Evolutionary conservation across 2,329 filamentous ascomycete species (phyloP).

Genomic region (Cryphonectria naterciae): DNA sequence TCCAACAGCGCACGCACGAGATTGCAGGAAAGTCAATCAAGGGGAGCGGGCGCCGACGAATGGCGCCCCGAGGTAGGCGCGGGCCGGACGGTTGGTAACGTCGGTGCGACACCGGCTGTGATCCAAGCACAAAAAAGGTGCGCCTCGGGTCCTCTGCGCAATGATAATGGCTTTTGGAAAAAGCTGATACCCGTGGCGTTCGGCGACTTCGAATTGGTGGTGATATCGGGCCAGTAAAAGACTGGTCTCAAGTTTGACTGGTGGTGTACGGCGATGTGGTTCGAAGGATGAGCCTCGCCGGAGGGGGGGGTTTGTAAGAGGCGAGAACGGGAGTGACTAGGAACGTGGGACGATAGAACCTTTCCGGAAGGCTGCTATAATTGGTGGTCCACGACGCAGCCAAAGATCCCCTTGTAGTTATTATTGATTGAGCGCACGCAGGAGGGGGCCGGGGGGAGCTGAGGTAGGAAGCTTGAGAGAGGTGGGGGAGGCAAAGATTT

Average conservation of each 20-base stretch:
- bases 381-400: neutral
- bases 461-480: neutral
- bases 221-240: neutral
- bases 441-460: neutral
- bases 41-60: neutral
- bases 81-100: neutral
- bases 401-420: neutral
- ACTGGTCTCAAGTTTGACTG: neutral
- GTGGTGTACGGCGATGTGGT: constrained; percentile 10
- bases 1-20: neutral
- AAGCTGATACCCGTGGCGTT: neutral
- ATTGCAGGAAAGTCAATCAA: constrained; percentile 10
- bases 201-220: neutral
- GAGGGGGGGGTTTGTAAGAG: neutral
- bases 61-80: constrained; percentile 11
- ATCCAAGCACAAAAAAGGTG: neutral
- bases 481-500: neutral
- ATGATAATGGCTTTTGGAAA: neutral
- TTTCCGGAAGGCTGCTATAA: constrained; percentile 13
- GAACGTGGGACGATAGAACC: constrained; percentile 6
- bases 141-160: neutral
- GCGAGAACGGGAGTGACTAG: neutral
- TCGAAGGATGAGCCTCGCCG: constrained; percentile 3
- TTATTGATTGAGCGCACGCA: neutral
- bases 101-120: neutral